Evolutionary conservation across 345 rosid species (phyloP).

Genomic region (Mallotus nudiflorus): DNA sequence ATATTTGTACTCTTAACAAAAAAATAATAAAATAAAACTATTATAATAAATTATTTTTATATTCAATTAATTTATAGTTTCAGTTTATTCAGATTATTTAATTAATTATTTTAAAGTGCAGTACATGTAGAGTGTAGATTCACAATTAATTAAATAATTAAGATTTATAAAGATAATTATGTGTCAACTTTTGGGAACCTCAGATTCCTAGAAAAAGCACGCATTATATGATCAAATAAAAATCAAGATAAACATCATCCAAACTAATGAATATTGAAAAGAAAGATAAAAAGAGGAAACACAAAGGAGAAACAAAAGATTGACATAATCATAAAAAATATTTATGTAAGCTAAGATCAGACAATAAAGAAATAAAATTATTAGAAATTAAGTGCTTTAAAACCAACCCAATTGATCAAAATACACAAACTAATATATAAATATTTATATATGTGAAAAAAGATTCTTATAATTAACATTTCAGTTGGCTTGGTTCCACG

Average conservation of each 20-base stretch:
- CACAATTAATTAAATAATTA: no score
- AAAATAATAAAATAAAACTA: no score
- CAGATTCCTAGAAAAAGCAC: background rate
- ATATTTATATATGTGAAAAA: no score
- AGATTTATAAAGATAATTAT: background rate
- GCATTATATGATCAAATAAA: background rate
- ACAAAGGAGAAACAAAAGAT: background rate
- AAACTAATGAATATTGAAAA: background rate
- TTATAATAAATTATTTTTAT: no score
- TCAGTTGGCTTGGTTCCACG: slow-evolving; percentile 66
- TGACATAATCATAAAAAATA: background rate
- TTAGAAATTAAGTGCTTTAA: no score
- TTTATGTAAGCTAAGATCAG: background rate
- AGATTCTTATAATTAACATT: slow-evolving; percentile 44
- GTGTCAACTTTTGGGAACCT: slow-evolving; percentile 13
- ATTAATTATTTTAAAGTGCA: no score
- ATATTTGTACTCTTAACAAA: no score
- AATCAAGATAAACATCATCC: slow-evolving; percentile 16
- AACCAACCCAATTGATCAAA: slow-evolving; percentile 30
- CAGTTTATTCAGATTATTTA: no score
- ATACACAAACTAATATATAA: no score
- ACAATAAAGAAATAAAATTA: slow-evolving; percentile 9
- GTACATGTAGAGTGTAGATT: no score
- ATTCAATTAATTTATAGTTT: no score
- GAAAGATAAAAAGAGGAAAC: background rate